Evolutionary conservation across 2,329 filamentous ascomycete genomes (phyloP).

Genomic region (Penicillium capsulatum): DNA sequence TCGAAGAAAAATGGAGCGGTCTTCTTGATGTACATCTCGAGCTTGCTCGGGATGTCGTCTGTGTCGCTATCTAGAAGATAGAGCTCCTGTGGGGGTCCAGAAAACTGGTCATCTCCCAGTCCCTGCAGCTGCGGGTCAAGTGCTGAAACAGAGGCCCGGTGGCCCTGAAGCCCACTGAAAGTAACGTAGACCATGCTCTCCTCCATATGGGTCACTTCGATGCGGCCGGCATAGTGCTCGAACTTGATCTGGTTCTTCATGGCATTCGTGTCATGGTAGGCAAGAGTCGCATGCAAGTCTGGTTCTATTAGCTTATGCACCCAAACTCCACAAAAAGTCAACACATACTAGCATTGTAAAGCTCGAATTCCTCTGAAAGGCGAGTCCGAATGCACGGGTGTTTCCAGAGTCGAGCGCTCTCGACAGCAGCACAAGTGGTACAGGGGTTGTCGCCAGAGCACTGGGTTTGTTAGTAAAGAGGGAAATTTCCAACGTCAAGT

Average conservation of each 20-base stretch:
- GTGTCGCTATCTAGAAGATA: conserved; percentile 49
- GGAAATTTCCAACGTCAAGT: neutral
- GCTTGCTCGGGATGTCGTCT: conserved; percentile 49
- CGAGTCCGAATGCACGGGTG: conserved; percentile 56
- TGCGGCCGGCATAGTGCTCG: conserved; percentile 47
- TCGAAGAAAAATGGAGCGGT: conserved; percentile 46
- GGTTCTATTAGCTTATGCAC: conserved; percentile 16
- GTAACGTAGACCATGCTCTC: conserved; percentile 47
- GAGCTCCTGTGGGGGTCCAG: conserved; percentile 38
- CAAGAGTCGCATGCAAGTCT: conserved; percentile 51
- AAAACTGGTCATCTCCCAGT: conserved; percentile 38
- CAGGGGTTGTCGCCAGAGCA: conserved; percentile 60
- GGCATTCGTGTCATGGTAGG: conserved; percentile 49
- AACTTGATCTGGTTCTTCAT: conserved; percentile 49
- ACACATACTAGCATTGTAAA: conserved; percentile 51
- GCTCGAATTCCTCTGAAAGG: conserved; percentile 55
- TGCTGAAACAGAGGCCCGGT: conserved; percentile 35
- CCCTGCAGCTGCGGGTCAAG: conserved; percentile 43
- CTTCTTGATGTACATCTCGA: conserved; percentile 53
- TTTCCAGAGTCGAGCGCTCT: conserved; percentile 59
- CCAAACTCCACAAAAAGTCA: neutral
- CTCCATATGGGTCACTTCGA: conserved; percentile 56
- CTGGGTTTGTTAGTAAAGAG: conserved; percentile 19
- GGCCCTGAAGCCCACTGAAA: conserved; percentile 42
- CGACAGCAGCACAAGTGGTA: conserved; percentile 56